phyloP scores from a whole-genome alignment of 441 rosid species.

The Geranium incanum region DNA sequence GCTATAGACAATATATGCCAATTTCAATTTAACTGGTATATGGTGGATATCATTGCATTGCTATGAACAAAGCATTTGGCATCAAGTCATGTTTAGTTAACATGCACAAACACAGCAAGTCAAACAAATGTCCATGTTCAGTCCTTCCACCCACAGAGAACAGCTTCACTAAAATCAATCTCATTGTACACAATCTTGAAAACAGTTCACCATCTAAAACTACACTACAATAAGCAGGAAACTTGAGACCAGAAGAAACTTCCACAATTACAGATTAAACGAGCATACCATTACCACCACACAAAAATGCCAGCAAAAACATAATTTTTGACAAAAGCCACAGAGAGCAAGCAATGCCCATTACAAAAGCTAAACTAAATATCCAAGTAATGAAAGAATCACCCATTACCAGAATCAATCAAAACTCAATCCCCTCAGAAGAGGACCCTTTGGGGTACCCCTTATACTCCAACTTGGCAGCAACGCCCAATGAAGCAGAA shows the following conservation, averaged over 20 bases:
- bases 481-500: constrained; percentile 44
- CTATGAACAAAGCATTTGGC: background rate
- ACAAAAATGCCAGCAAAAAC: background rate
- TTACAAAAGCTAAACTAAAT: background rate
- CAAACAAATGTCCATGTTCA: background rate
- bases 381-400: background rate
- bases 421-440: constrained; percentile 49
- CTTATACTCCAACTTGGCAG: constrained; percentile 49
- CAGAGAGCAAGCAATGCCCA: background rate
- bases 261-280: background rate
- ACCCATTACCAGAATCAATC: constrained; percentile 15
- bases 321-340: background rate
- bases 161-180: background rate
- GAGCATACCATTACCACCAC: background rate
- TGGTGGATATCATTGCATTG: background rate
- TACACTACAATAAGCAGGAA: background rate
- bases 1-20: background rate
- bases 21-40: background rate
- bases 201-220: constrained; percentile 4
- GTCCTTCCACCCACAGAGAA: background rate
- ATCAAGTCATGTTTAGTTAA: background rate
- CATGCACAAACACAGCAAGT: background rate
- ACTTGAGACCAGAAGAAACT: background rate
- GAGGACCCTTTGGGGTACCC: constrained; percentile 43
- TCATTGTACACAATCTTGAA: background rate